Percentiles rank a stretch among this genome's conserved stretches.
Conservation (phyloP, 2,329 filamentous ascomycete genomes). For the Penicillium sp. region DNA sequence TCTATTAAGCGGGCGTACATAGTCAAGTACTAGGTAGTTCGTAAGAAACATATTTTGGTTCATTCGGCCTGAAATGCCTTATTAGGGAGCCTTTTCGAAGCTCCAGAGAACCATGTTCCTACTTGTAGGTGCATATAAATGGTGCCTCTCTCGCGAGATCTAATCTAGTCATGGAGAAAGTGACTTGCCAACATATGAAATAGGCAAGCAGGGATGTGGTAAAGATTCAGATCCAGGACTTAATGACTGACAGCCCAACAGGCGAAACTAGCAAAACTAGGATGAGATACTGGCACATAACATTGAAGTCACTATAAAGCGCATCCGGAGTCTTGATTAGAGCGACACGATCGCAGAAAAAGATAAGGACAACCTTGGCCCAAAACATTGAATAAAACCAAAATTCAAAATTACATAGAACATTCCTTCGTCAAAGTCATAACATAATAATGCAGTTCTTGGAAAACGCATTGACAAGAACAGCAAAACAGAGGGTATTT, state of each 20-base stretch:
- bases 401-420: slow-evolving; percentile 16
- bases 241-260: too few relatives aligned
- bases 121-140: too few relatives aligned
- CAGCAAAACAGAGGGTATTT: slow-evolving; percentile 1
- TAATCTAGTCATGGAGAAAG: neutral
- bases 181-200: neutral
- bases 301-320: neutral
- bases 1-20: too few relatives aligned
- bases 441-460: slow-evolving; percentile 9
- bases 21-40: too few relatives aligned
- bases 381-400: slow-evolving; percentile 5
- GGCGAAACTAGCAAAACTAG: neutral
- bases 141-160: too few relatives aligned
- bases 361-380: neutral
- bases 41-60: too few relatives aligned
- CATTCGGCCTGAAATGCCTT: too few relatives aligned
- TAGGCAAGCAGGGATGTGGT: neutral
- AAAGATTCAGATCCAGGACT: neutral
- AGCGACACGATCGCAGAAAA: neutral
- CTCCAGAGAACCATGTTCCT: too few relatives aligned
- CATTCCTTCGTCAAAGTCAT: slow-evolving; percentile 27
- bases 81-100: too few relatives aligned
- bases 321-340: neutral
- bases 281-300: neutral
- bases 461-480: neutral